Conservation (phyloP, 2,329 filamentous ascomycete genomes). For the Aspergillus aculeatinus region DNA sequence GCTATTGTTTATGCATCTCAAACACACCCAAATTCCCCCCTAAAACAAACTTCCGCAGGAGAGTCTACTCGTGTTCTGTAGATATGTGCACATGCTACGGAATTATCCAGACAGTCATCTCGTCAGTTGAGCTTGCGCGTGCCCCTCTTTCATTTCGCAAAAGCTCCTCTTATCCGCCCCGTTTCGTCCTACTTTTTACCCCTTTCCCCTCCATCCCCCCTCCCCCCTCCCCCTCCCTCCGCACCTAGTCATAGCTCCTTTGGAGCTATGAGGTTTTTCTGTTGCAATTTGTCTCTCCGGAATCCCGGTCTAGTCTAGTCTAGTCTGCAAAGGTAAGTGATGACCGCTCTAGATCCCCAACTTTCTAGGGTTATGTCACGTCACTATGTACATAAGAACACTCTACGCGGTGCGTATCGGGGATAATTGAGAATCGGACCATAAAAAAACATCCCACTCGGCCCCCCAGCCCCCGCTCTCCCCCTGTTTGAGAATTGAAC, state of each 20-base stretch:
- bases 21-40: too few relatives aligned
- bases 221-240: background rate
- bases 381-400: too few relatives aligned
- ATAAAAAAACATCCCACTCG: too few relatives aligned
- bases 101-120: too few relatives aligned
- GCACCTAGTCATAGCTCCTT: background rate
- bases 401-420: too few relatives aligned
- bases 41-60: too few relatives aligned
- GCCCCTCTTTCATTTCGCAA: background rate
- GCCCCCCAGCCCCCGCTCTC: too few relatives aligned
- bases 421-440: background rate
- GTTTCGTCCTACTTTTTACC: background rate
- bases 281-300: background rate
- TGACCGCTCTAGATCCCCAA: too few relatives aligned
- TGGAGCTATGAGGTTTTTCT: background rate
- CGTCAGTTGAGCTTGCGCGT: background rate
- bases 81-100: background rate
- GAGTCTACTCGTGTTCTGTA: background rate
- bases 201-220: background rate
- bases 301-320: background rate
- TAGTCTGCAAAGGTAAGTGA: background rate
- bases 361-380: too few relatives aligned
- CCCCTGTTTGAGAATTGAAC: background rate
- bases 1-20: too few relatives aligned
- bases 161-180: background rate